Evolutionary conservation across 495 filamentous ascomycete species (phyloP), one percentile per base, ranked within the genome.

Genomic region (Penicillium samsonianum): DNA sequence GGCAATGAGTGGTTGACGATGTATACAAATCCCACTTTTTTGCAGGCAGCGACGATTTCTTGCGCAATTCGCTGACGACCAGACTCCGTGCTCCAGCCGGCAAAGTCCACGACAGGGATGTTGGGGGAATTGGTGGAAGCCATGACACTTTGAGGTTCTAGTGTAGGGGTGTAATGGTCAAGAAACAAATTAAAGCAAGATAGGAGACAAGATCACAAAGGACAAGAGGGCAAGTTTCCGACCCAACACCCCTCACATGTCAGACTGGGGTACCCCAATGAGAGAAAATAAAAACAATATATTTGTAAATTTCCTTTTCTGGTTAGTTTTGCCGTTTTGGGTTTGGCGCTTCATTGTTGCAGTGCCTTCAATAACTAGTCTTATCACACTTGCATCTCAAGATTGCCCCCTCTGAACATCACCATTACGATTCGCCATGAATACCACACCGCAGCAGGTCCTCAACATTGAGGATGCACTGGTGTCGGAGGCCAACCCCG

Each of bases 61-160:
- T 73, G 66, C 1, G 80, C 81, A 5, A 81, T 69, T 22, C 57
- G 70, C 62, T 64, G 70, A 49, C 72, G 77, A 53, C 71, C 60
- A 3, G 67, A 42, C n/a, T 49, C 47, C 22, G 61, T 48, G 54
- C 64, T 61, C 77, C 76, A 84, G 23, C 56, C 48, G 2, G 74
- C 60, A 56, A 86, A 82, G 50, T 85, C 82, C 44, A 86, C 73
- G n/a, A 80, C 62, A 4, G 83, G 82, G 49, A 86, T 82, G 25
- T 42, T 58, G 20, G 41, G 40, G 11, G 56, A 30, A 26, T 44
- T 20, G 25, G n/a, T 23, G 1, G 22, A 28, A 17, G 23, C 22
- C 22, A 26, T 51, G 33, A 8, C 45, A 47, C 8, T 4, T 47
- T 30, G 26, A 30, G 7, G 8, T 14, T 28, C 16, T 30, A 16